Conservation (phyloP, 352 stramenopile genomes). For the Phytopythium vexans region DNA sequence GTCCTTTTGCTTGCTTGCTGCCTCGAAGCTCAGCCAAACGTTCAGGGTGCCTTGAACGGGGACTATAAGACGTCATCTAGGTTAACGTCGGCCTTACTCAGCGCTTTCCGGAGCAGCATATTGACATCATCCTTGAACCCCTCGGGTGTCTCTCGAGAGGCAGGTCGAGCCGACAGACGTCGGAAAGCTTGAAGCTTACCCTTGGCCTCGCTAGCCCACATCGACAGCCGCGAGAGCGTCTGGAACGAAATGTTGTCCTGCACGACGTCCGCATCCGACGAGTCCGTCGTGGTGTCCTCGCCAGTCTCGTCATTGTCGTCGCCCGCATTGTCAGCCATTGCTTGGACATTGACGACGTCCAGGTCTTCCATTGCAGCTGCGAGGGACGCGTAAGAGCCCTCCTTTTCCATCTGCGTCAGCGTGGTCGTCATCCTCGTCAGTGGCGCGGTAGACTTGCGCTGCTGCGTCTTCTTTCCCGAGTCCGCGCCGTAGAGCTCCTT, state of each 20-base stretch:
- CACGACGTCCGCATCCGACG: constrained; percentile 15
- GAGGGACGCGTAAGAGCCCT: constrained; percentile 58
- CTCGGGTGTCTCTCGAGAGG: constrained; percentile 2
- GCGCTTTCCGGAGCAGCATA: constrained; percentile 37
- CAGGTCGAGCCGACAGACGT: background rate
- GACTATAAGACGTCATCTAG: constrained; percentile 20
- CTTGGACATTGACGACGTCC: too few species aligned
- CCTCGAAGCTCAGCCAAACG: too few species aligned
- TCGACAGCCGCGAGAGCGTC: constrained; percentile 48
- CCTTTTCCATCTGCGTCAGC: constrained; percentile 36
- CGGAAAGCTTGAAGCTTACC: constrained; percentile 28
- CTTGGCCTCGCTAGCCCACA: constrained; percentile 58
- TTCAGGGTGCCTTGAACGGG: constrained; percentile 3
- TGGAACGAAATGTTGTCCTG: constrained; percentile 66
- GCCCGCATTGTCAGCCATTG: constrained; percentile 6
- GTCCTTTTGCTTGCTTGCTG: constrained; percentile 1
- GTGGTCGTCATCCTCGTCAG: constrained; percentile 6
- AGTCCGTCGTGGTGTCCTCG: constrained; percentile 7
- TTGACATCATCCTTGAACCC: constrained; percentile 44
- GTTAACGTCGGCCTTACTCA: constrained; percentile 51
- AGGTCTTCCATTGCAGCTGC: constrained; percentile 41
- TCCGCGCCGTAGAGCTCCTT: constrained; percentile 51
- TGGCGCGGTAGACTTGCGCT: constrained; percentile 40
- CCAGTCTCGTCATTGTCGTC: constrained; percentile 30
- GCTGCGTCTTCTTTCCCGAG: constrained; percentile 9